phyloP scores from a whole-genome alignment of 176 grass and related monocot species.

The Oryza australiensis region DNA sequence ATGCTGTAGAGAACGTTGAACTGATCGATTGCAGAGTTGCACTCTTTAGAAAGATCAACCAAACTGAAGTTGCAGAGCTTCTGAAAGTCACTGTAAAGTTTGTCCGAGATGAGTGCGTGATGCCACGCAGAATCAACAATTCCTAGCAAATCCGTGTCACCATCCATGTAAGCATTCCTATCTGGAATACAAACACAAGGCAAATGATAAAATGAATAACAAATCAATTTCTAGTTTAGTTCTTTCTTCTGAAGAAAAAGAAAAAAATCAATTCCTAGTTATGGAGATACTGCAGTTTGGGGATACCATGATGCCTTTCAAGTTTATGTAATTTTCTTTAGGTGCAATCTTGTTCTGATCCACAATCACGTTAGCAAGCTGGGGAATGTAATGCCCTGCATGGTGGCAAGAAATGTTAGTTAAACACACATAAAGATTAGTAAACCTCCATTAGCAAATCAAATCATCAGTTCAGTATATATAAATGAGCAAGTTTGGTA shows the following conservation, averaged over 20 bases:
- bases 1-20: constrained; percentile 35
- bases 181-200: not conserved
- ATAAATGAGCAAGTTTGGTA: not conserved
- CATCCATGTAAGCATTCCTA: constrained; percentile 57
- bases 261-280: not conserved
- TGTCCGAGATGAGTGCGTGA: constrained; percentile 60
- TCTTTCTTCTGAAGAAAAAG: not conserved
- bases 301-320: constrained; percentile 54
- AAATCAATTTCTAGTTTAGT: not conserved
- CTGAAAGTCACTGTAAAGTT: constrained; percentile 41
- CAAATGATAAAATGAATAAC: not conserved
- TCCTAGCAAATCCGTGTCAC: constrained; percentile 44
- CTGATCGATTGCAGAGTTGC: constrained; percentile 2
- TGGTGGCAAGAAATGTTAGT: not conserved
- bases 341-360: constrained; percentile 45
- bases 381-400: constrained; percentile 59
- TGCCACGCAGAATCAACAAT: constrained; percentile 56
- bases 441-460: not conserved
- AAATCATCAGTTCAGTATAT: not conserved
- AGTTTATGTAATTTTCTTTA: constrained; percentile 40
- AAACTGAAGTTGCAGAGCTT: constrained; percentile 48
- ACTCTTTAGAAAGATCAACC: constrained; percentile 12
- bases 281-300: not conserved
- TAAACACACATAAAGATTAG: not conserved
- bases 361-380: constrained; percentile 52